These are phyloP conservation scores for Pythium periplocum DNA, from an alignment of 352 stramenopile species.

Conservation along the genomic window DNA sequence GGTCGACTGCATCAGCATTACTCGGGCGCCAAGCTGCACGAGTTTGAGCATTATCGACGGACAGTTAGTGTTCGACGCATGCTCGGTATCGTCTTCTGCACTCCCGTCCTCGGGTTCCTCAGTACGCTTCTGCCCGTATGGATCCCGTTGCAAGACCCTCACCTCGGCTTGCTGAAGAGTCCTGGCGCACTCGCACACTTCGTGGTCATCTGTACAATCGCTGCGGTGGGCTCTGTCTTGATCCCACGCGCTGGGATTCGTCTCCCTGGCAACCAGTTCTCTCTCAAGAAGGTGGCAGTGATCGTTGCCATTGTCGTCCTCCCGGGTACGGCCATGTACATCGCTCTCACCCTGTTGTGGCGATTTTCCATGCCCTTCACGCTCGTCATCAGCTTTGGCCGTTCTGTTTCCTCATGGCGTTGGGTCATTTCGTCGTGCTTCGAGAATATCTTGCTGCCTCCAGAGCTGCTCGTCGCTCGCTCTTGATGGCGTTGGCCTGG, in stretches of 20 bases:
- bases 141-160: constrained; percentile 5
- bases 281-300: neutral
- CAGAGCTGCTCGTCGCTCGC: neutral
- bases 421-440: neutral
- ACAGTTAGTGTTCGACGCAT: neutral
- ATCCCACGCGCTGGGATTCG: neutral
- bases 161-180: neutral
- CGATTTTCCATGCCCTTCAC: neutral
- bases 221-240: neutral
- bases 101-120: constrained; percentile 3
- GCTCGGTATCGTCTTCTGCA: neutral
- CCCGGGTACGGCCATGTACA: neutral
- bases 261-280: neutral
- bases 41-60: constrained; percentile 1
- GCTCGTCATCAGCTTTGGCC: neutral
- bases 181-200: neutral
- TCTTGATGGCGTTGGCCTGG: neutral
- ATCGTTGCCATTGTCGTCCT: no score
- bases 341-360: neutral
- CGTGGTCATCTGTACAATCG: neutral
- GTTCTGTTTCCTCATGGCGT: neutral
- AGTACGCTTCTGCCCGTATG: neutral
- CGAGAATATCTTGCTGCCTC: neutral
- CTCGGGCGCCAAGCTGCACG: neutral
- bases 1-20: neutral